These are phyloP conservation scores for Dissophora globulifera DNA, from an alignment of 192 early-diverging fungal species.

Conservation along the genomic window DNA sequence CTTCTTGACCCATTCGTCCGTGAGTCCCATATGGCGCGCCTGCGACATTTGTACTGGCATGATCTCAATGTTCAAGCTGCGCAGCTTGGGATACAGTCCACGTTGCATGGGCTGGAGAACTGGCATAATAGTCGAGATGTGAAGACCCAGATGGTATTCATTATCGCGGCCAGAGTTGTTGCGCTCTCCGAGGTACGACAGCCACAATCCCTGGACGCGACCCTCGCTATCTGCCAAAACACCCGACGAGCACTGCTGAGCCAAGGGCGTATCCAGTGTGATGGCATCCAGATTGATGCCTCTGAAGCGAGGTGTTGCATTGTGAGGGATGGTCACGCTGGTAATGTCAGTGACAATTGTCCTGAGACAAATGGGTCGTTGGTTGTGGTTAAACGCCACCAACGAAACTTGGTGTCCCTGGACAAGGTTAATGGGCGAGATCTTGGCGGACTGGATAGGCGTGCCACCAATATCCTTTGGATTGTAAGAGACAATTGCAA, in stretches of 20 bases:
- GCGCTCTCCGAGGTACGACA: conserved; percentile 79
- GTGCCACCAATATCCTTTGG: conserved; percentile 79
- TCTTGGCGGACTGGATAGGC: conserved; percentile 69
- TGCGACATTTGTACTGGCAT: conserved; percentile 65
- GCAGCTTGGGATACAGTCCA: conserved; percentile 64
- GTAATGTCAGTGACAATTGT: conserved; percentile 72
- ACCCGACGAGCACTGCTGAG: conserved; percentile 81
- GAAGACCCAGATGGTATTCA: conserved; percentile 69
- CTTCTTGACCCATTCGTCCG: conserved; percentile 65
- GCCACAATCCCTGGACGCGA: conserved; percentile 77
- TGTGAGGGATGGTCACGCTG: conserved; percentile 67
- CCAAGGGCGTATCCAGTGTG: conserved; percentile 84
- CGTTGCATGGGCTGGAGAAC: conserved; percentile 62
- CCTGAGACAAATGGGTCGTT: conserved; percentile 66
- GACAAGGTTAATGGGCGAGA: conserved; percentile 66
- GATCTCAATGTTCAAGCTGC: conserved; percentile 72
- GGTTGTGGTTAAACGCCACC: conserved; percentile 67
- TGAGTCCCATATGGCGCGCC: conserved; percentile 69
- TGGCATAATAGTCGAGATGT: conserved; percentile 64
- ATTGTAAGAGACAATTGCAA: conserved; percentile 87
- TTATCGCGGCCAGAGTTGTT: conserved; percentile 69
- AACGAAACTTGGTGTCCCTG: conserved; percentile 74
- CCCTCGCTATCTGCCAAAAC: conserved; percentile 75
- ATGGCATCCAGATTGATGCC: conserved; percentile 85
- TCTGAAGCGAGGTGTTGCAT: conserved; percentile 53